These are phyloP conservation scores for Phytophthora pini DNA, from an alignment of 352 stramenopile species.

Conservation along the genomic window DNA sequence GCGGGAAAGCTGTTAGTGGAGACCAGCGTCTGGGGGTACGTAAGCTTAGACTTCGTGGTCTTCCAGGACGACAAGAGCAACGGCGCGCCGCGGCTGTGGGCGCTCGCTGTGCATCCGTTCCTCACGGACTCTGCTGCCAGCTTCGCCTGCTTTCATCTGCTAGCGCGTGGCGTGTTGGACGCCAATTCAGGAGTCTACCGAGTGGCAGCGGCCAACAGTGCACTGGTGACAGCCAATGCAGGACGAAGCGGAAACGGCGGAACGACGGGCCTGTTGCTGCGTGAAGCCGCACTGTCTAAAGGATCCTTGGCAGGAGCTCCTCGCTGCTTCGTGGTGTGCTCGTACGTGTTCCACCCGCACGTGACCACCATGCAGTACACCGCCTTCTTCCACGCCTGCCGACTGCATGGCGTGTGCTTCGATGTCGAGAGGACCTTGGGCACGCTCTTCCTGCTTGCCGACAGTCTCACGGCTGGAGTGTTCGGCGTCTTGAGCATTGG, in stretches of 20 bases:
- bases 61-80: constrained; percentile 65
- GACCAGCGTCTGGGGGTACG: constrained; percentile 75
- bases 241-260: constrained; percentile 7
- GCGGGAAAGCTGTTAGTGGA: constrained; percentile 29
- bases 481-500: constrained; percentile 75
- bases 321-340: constrained; percentile 72
- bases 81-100: constrained; percentile 67
- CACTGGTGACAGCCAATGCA: background rate
- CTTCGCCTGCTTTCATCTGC: constrained; percentile 76
- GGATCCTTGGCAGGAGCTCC: constrained; percentile 18
- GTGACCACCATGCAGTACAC: constrained; percentile 80
- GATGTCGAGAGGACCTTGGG: constrained; percentile 76
- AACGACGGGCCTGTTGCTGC: constrained; percentile 25
- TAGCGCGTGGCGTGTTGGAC: constrained; percentile 55
- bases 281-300: constrained; percentile 34
- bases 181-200: constrained; percentile 20
- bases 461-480: constrained; percentile 84
- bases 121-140: constrained; percentile 78
- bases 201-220: constrained; percentile 9
- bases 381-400: constrained; percentile 90
- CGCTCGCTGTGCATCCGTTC: constrained; percentile 75
- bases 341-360: constrained; percentile 83
- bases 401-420: constrained; percentile 89
- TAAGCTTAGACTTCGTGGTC: constrained; percentile 82
- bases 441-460: constrained; percentile 72